These are phyloP conservation scores for Fonsecaea pugnacius DNA, from an alignment of 2,329 filamentous ascomycete species.

Conservation along the genomic window DNA sequence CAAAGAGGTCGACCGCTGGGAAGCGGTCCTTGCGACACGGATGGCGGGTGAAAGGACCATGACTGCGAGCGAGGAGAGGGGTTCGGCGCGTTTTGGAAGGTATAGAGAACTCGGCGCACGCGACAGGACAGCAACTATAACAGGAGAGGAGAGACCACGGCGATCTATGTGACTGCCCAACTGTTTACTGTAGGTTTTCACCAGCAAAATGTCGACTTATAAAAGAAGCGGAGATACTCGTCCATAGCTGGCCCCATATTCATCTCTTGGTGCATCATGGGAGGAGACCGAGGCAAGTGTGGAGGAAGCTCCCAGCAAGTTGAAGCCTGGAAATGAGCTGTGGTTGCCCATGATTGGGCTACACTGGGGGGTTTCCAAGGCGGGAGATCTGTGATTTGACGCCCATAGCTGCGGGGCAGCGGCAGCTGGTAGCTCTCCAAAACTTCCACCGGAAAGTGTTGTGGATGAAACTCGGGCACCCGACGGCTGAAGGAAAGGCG, in stretches of 20 bases:
- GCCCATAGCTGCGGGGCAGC: not conserved
- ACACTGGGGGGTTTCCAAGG: not conserved
- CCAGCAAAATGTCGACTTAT: not conserved
- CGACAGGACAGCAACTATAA: not conserved
- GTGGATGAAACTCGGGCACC: slow-evolving; percentile 6
- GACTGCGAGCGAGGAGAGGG: not conserved
- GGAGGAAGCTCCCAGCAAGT: slow-evolving; percentile 12
- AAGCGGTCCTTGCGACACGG: slow-evolving; percentile 52
- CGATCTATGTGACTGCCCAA: not conserved
- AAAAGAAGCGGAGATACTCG: not conserved
- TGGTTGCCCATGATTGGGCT: slow-evolving; percentile 7
- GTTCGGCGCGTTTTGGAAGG: not conserved
- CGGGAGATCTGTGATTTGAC: not conserved
- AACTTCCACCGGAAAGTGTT: not conserved
- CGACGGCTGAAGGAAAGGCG: not conserved
- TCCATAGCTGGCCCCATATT: not conserved
- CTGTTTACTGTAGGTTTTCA: not conserved
- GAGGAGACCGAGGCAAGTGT: slow-evolving; percentile 24
- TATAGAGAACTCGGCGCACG: not conserved
- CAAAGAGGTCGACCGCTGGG: slow-evolving; percentile 59
- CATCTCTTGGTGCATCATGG: not conserved
- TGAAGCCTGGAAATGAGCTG: not conserved
- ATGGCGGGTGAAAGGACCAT: slow-evolving; percentile 48
- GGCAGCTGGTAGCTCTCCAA: not conserved
- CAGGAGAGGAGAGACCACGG: not conserved